These are phyloP conservation scores for Acidomyces sp. DNA, from an alignment of 495 filamentous ascomycete genomes.

Conservation along the genomic window DNA sequence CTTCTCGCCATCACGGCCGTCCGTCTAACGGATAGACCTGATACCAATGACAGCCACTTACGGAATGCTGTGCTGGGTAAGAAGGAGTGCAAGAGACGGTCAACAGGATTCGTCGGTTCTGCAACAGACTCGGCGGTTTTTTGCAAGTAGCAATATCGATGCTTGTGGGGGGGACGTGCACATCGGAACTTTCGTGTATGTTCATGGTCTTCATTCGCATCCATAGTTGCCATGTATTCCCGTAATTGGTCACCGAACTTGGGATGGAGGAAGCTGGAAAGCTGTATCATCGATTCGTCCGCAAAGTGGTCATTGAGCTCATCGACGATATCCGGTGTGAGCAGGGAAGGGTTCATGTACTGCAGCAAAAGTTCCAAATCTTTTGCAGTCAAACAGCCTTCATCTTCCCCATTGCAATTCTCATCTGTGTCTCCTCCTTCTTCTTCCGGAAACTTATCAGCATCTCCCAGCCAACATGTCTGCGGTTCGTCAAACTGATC, in stretches of 20 bases:
- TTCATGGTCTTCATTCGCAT: constrained; percentile 30
- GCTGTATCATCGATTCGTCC: constrained; percentile 66
- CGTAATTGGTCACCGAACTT: constrained; percentile 60
- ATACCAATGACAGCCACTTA: constrained; percentile 76
- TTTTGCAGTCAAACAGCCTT: constrained; percentile 49
- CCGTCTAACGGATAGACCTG: constrained; percentile 49
- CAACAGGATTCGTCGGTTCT: constrained; percentile 42
- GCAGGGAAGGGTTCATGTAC: constrained; percentile 76
- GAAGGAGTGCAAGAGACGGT: constrained; percentile 62
- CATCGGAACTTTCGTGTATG: constrained; percentile 31
- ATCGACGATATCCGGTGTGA: constrained; percentile 88
- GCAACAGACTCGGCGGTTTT: constrained; percentile 16
- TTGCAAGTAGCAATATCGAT: constrained; percentile 76
- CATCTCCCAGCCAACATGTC: constrained; percentile 39
- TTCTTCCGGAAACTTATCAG: constrained; percentile 25
- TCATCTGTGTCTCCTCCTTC: constrained; percentile 29
- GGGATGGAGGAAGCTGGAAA: constrained; percentile 61
- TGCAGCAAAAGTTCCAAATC: constrained; percentile 80
- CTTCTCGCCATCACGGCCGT: constrained; percentile 59
- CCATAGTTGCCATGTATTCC: constrained; percentile 45
- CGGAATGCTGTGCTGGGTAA: constrained; percentile 78
- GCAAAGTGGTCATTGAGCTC: constrained; percentile 64
- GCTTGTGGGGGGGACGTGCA: constrained; percentile 84
- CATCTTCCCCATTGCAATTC: constrained; percentile 31
- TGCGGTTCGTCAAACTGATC: constrained; percentile 77